Conservation (phyloP, 2,329 filamentous ascomycete species). For the Fusarium subtropicale region DNA sequence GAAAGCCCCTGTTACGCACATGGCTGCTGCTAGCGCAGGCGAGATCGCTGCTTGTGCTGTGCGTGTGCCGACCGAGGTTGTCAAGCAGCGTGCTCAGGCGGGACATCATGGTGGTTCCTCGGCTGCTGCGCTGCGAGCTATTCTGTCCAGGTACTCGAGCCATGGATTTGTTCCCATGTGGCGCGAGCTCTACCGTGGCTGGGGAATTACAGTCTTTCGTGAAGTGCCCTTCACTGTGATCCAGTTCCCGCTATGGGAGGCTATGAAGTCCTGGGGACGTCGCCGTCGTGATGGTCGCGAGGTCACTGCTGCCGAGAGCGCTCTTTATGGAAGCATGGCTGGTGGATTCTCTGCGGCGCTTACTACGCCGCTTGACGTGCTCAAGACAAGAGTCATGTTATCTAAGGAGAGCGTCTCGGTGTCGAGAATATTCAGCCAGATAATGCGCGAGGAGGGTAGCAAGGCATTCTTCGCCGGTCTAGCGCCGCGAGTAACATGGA, state of each 20-base stretch:
- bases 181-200: conserved; percentile 90
- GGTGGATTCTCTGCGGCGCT: conserved; percentile 87
- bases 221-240: conserved; percentile 98
- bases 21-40: conserved; percentile 85
- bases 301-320: conserved; percentile 81
- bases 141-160: conserved; percentile 64
- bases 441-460: conserved; percentile 73
- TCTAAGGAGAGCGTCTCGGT: conserved; percentile 74
- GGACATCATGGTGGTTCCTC: conserved; percentile 80
- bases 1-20: conserved; percentile 69
- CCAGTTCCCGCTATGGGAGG: conserved; percentile 98
- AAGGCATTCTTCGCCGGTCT: conserved; percentile 79
- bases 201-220: conserved; percentile 90
- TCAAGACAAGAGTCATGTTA: conserved; percentile 98
- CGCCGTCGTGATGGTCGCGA: conserved; percentile 55
- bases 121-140: conserved; percentile 74
- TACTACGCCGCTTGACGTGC: conserved; percentile 93
- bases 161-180: conserved; percentile 71
- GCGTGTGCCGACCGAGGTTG: conserved; percentile 92
- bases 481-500: conserved; percentile 91
- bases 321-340: conserved; percentile 83
- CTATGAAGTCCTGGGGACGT: conserved; percentile 79
- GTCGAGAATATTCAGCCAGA: conserved; percentile 68
- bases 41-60: conserved; percentile 94
- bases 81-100: conserved; percentile 97